These are phyloP conservation scores for Globisporangium yorkense DNA, from an alignment of 352 stramenopile genomes.

Conservation along the genomic window DNA sequence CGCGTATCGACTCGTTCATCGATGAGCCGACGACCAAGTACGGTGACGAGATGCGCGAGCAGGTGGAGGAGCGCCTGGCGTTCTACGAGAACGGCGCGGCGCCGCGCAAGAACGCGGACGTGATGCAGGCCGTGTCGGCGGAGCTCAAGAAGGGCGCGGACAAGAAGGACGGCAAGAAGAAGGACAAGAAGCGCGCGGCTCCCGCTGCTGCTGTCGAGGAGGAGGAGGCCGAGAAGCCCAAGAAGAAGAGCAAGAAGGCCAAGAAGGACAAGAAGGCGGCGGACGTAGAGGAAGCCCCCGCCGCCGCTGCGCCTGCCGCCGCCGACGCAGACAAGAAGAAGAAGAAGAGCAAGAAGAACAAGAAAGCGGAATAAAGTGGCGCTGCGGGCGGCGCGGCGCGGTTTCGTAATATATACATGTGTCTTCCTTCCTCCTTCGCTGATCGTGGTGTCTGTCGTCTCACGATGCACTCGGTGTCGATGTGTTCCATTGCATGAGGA, in stretches of 20 bases:
- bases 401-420: constrained; percentile 28
- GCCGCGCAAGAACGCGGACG: constrained; percentile 98
- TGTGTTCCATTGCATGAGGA: too few species aligned
- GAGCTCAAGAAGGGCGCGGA: constrained; percentile 72
- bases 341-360: constrained; percentile 77
- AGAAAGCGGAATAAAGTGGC: constrained; percentile 66
- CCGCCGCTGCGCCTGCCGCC: constrained; percentile 16
- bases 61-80: constrained; percentile 98
- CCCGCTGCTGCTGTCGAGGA: constrained; percentile 52
- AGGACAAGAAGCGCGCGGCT: constrained; percentile 68
- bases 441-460: too few species aligned
- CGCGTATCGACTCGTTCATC: constrained; percentile 98
- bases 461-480: too few species aligned
- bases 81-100: constrained; percentile 99
- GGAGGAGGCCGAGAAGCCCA: constrained; percentile 60
- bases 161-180: constrained; percentile 75
- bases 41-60: constrained; percentile 97
- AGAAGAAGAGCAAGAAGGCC: constrained; percentile 84
- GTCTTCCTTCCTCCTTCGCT: neutral
- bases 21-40: constrained; percentile 95
- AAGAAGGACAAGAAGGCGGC: constrained; percentile 57
- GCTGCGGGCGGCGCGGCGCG: neutral
- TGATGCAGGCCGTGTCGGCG: constrained; percentile 95
- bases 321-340: constrained; percentile 64
- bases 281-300: constrained; percentile 13